These are phyloP conservation scores for Scedosporium boydii DNA, from an alignment of 2,329 filamentous ascomycete species.

Conservation along the genomic window DNA sequence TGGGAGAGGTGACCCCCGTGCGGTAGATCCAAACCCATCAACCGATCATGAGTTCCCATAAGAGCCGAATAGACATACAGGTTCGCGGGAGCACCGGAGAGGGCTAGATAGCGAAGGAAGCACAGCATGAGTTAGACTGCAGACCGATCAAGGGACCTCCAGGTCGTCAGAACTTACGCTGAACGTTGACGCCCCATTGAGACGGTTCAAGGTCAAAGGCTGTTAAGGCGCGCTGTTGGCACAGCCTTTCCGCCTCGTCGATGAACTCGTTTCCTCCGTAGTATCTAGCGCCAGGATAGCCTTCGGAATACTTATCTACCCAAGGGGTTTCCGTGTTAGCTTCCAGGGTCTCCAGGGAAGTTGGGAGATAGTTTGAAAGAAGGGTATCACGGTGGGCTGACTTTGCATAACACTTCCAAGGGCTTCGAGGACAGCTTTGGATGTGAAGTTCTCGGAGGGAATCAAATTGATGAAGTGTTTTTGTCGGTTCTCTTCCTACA, in stretches of 20 bases:
- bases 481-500: conserved; percentile 84
- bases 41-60: conserved; percentile 82
- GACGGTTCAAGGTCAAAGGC: conserved; percentile 74
- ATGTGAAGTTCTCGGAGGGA: conserved; percentile 92
- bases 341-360: background rate
- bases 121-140: background rate
- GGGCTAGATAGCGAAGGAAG: conserved; percentile 38
- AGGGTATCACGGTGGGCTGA: conserved; percentile 27
- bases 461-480: conserved; percentile 98
- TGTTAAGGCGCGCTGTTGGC: conserved; percentile 81
- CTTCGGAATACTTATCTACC: conserved; percentile 93
- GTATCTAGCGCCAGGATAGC: conserved; percentile 91
- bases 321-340: conserved; percentile 15
- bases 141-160: background rate
- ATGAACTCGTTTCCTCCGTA: conserved; percentile 97
- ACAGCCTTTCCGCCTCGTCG: conserved; percentile 79
- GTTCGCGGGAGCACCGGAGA: conserved; percentile 68
- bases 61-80: conserved; percentile 93
- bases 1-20: conserved; percentile 95
- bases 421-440: conserved; percentile 83
- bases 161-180: conserved; percentile 47
- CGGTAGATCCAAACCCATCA: conserved; percentile 95
- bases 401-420: conserved; percentile 93
- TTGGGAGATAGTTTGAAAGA: background rate
- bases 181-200: conserved; percentile 96